These are phyloP conservation scores for Cladobotryum mycophilum DNA, from an alignment of 2,329 filamentous ascomycete species.

Conservation along the genomic window DNA sequence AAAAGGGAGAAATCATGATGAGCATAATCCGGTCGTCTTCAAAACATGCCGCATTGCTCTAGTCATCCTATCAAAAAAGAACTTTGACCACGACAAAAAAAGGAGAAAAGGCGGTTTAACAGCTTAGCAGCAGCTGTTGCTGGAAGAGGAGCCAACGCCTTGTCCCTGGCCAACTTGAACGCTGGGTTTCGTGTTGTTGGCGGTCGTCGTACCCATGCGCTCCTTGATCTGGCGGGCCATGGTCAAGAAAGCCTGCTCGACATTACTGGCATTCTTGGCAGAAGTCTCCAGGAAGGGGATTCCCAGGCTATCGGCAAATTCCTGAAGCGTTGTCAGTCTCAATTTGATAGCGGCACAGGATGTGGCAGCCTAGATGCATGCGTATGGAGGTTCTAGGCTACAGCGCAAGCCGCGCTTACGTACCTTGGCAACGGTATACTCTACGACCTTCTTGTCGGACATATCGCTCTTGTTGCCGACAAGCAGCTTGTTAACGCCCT, in stretches of 20 bases:
- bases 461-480: conserved; percentile 99
- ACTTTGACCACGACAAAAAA: conserved; percentile 11
- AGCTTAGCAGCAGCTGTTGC: conserved; percentile 82
- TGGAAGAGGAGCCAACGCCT: conserved; percentile 82
- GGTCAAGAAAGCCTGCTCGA: conserved; percentile 99
- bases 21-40: conserved; percentile 26
- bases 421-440: conserved; percentile 99
- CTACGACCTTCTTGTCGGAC: conserved; percentile 99
- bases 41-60: conserved; percentile 18
- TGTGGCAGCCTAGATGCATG: conserved; percentile 4
- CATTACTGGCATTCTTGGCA: conserved; percentile 98
- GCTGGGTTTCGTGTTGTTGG: conserved; percentile 96
- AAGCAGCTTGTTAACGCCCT: conserved; percentile 98
- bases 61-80: conserved; percentile 9
- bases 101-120: conserved; percentile 7
- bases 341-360: background rate
- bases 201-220: conserved; percentile 93
- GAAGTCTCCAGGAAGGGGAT: conserved; percentile 99
- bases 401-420: conserved; percentile 19
- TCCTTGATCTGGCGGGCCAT: conserved; percentile 99
- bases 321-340: conserved; percentile 47
- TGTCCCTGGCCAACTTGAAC: conserved; percentile 94
- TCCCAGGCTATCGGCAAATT: conserved; percentile 96
- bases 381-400: background rate
- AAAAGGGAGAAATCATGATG: conserved; percentile 23